Evolutionary conservation across 108 stramenopile genomes (phyloP), one percentile per base, ranked within the genome.

Genomic region (Nitzschia sp.): DNA sequence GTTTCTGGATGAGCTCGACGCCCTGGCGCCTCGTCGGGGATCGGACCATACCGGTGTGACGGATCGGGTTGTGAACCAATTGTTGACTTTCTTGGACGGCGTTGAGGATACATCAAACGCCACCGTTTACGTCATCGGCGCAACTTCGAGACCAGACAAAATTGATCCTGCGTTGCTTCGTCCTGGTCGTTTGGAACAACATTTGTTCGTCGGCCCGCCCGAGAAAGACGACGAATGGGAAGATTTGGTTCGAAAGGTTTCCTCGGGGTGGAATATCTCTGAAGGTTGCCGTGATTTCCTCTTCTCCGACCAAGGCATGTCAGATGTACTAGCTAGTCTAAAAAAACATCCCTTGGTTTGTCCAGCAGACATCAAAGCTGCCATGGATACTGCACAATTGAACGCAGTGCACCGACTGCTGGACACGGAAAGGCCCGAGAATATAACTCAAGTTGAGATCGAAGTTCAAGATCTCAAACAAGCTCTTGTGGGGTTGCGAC

Each of bases 11-110:
- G 97, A 99, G 66, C 86, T 99, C 65, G 98, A 99, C 38, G 82
- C 96, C 1, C 62, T 99, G 54, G 97, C 96, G 21, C 97, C 97
- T 25, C 85, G 87, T 27, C 84, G 97, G 56, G 98, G 97, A 53
- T 94, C 93, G 2, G 97, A 99, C 64, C 81, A 91, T 53, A 97
- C 96, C 27, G 98, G 98, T 28, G 93, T 99, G n/a, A 98, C 97
- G 1, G 98, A 99, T 72, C 77, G 98, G 4, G 97, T 99, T 27
- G 98, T 99, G 31, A 99, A 99, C 70, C 98, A 99, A 76, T 86
- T 99, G 15, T 86, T 99, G 0, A 99, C 98, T 6, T 95, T 96
- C 57, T 69, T 99, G 54, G 98, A 99, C 79, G 98, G 98, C 9
- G 94, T 97, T 11, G 96, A 97, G 80, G 77, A 83, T 51, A 64